Evolutionary conservation across 352 stramenopile species (phyloP), one percentile per base, ranked within the genome.

Genomic region (Pythium apleroticum): DNA sequence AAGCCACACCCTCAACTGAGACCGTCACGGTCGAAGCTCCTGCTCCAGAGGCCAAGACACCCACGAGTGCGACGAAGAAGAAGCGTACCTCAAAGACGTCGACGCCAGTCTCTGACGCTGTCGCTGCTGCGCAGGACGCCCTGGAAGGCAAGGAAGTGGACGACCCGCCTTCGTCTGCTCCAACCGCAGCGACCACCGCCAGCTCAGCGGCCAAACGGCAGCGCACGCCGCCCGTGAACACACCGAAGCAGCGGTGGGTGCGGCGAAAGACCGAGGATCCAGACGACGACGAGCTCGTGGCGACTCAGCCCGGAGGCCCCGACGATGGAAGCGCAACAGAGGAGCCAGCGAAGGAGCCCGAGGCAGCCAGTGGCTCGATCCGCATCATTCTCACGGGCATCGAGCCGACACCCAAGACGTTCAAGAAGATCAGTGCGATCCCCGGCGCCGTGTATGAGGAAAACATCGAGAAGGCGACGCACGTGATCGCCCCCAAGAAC

Each of bases 321-420:
- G 20, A 12, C 37, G 11, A 53, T 14, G 48, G 59, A 3, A 35
- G 69, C 20, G 12, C 68, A 15, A 52, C 46, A 17, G 68, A 72
- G 20, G 63, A 74, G 53, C 66, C 69, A 61, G 65, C 28, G 20
- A 74, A 54, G n/a, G 25, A 75, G 57, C 12, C 72, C 68, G 22
- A 27, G 54, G 45, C 35, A 52, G 17, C 63, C 67, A 68, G 49
- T 25, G 48, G 55, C 54, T 50, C 57, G 37, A 69, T 86, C 12
- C 73, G 75, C 25, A 74, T 84, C 49, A 73, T 86, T 20, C 60
- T 86, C 15, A 86, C 77, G 8, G 75, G 75, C 6, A 62, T 86
- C 5, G 77, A 86, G 30, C 68, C 69, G 2, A 72, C 75, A 6
- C 45, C 72, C 1, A 58, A 66, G 22, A 65, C 79, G 12, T 67